Conservation (phyloP, 2,329 filamentous ascomycete genomes). For the Ophiostoma sp. region DNA sequence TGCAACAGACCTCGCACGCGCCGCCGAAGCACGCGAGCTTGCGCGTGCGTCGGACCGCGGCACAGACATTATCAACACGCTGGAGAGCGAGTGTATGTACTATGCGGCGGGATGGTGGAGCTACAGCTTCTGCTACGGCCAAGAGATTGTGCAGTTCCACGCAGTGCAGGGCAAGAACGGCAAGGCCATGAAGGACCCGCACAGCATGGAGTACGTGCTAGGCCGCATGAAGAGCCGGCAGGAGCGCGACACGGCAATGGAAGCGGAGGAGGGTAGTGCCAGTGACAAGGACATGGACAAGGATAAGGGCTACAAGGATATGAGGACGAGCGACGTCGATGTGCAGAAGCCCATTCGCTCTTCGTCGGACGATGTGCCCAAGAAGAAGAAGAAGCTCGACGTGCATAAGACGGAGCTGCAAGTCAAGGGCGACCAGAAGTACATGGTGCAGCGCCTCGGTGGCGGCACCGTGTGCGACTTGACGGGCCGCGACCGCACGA, state of each 20-base stretch:
- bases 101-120: constrained; percentile 87
- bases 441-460: constrained; percentile 74
- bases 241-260: neutral
- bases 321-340: constrained; percentile 24
- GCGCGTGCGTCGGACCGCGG: constrained; percentile 69
- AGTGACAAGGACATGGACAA: constrained; percentile 22
- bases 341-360: constrained; percentile 25
- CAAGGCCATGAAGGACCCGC: constrained; percentile 70
- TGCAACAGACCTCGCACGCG: constrained; percentile 60
- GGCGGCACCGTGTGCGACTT: constrained; percentile 81
- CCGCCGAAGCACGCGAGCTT: constrained; percentile 75
- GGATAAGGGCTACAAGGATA: constrained; percentile 18
- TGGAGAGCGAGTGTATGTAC: constrained; percentile 78
- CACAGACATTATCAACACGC: constrained; percentile 70
- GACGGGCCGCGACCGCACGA: constrained; percentile 71
- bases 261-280: neutral
- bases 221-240: constrained; percentile 48
- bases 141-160: constrained; percentile 85
- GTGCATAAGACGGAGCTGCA: constrained; percentile 61
- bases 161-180: constrained; percentile 67
- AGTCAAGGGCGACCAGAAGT: constrained; percentile 75
- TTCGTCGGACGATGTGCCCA: constrained; percentile 17
- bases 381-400: constrained; percentile 13
- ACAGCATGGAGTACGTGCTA: constrained; percentile 69
- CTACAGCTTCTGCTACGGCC: constrained; percentile 88